Base-by-base conservation (phyloP, 2,329 filamentous ascomycete species). In the Exophiala dermatitidis region DNA sequence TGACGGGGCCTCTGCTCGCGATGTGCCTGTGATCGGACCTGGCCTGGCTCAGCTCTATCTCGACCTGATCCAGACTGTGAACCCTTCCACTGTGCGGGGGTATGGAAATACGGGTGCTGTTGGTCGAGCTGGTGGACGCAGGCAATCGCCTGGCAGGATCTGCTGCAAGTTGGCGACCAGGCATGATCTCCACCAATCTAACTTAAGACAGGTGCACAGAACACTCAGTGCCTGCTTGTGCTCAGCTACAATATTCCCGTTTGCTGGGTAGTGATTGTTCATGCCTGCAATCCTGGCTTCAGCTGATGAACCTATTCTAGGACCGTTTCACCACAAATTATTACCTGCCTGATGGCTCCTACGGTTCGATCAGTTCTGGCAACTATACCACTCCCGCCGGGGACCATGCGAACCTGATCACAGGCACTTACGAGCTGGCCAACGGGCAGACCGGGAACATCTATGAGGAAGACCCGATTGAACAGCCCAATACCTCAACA, bases 301-400 rank as follows among this genome's bases (percentile, higher is more conserved):
- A 4, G 44, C 30, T 41, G 9, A 8, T 5, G 30, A 7, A 12
- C 28, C 12, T 43, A 40, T 28, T 4, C 12, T 36, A 69, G 67
- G 76, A 78, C 63, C 71, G 70, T 50, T 78, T 75, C 65, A 78
- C 75, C 3, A 78, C 76, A 12, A 73, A 77, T 58, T 77, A 66
- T 60, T 70, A 69, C 49, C 72, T 78, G 46, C 64, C 71, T 2
- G 74, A 76, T 53, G 70, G 70, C 33, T 72, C 73, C 10, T 74
- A 68, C 48, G 75, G 75, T 8, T 74, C 70, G 2, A 64, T 77
- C n/a, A 68, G 67, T 1, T 67, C 66, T 0, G 76, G 74, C 8
- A 58, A 69, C 10, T 77, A 75, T 60, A 67, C 58, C n/a, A 69
- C 69, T 4, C 46, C 62, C 2, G 60, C 62, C 5, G 68, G 68